Conservation (phyloP, 306 rosid species). For the Cucumis cinereus region DNA sequence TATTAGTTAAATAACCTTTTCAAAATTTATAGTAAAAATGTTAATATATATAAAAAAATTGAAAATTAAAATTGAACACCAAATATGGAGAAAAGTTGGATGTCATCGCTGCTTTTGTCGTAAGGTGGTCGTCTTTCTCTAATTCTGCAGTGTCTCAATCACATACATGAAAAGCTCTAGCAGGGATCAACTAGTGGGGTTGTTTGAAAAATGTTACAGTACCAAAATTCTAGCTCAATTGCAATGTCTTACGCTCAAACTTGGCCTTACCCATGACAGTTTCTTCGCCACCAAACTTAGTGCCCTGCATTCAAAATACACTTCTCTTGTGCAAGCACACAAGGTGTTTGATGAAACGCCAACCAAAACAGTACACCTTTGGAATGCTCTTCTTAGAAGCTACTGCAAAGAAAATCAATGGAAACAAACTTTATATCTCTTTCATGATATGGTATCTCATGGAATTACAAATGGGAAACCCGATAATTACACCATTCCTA, state of each 20-base stretch:
- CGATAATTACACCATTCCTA: slow-evolving; percentile 42
- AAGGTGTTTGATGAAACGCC: slow-evolving; percentile 53
- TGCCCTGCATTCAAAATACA: slow-evolving; percentile 25
- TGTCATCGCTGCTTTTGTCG: no score
- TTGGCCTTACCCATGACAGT: slow-evolving; percentile 38
- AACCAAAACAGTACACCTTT: slow-evolving; percentile 28
- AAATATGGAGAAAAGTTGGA: no score
- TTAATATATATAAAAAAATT: no score
- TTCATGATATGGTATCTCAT: slow-evolving; percentile 30
- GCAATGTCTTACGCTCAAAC: slow-evolving; percentile 36
- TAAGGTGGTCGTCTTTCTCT: neutral
- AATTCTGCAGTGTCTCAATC: no score
- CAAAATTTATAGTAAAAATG: no score
- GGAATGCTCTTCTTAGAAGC: slow-evolving; percentile 61
- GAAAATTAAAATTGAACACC: no score
- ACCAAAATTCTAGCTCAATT: slow-evolving; percentile 25
- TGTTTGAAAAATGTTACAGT: slow-evolving; percentile 33
- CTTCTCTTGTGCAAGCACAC: slow-evolving; percentile 30
- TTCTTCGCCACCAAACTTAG: slow-evolving; percentile 57
- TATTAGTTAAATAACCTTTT: no score
- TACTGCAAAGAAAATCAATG: slow-evolving; percentile 31
- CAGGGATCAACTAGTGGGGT: slow-evolving; percentile 22
- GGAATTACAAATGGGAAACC: slow-evolving; percentile 29
- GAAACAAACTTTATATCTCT: slow-evolving; percentile 33
- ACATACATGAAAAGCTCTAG: slow-evolving; percentile 28